Base-by-base conservation (phyloP, 768 basidiomycete species). In the Tricholomella constricta region DNA sequence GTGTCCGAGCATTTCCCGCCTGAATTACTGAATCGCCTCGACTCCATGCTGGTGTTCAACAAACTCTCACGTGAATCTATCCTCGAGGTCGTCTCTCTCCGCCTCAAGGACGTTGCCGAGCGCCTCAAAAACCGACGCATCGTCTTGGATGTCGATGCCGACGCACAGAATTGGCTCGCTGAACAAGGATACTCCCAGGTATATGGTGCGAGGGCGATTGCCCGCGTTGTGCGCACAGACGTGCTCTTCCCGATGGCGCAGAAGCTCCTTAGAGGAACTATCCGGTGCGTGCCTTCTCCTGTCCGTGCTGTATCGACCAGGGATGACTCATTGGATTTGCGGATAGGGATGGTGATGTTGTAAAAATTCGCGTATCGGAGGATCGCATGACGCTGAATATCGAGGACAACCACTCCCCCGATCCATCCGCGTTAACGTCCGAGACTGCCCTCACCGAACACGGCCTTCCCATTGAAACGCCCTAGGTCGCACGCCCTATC, bases 31-130 rank as follows among this genome's bases (percentile, higher is more conserved):
- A 95, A 95, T 65, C 86, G 94, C 7, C 80, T 96, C 31, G 93
- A 96, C 63, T 83, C 89, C 1, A 89, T 90, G 71, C 74, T 89
- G 14, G 86, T 96, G 8, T 96, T 97, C 77, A 95, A 95, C 77
- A 94, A 93, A 64, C 83, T 97, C 15, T 85, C 89, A 2, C 79
- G 77, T 22, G 65, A 72, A 20, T 86, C 88, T 3, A 89, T 95
- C 48, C 71, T 90, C n/a, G 73, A 87, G 43, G 87, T 97, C 20
- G 91, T 95, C 17, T 74, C 76, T 3, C 75, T 96, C 7, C 84
- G 93, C 8, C 76, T 96, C 15, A 72, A 76, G 11, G 94, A 96
- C 47, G 84, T 95, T 0, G 80, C 85, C 12, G 72, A 77, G 1
- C 74, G 94, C 32, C 72, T 96, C 32, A 78, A 75, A 54, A 72